Evolutionary conservation across 495 filamentous ascomycete species (phyloP).

Genomic region (Jackrogersella multiformis): DNA sequence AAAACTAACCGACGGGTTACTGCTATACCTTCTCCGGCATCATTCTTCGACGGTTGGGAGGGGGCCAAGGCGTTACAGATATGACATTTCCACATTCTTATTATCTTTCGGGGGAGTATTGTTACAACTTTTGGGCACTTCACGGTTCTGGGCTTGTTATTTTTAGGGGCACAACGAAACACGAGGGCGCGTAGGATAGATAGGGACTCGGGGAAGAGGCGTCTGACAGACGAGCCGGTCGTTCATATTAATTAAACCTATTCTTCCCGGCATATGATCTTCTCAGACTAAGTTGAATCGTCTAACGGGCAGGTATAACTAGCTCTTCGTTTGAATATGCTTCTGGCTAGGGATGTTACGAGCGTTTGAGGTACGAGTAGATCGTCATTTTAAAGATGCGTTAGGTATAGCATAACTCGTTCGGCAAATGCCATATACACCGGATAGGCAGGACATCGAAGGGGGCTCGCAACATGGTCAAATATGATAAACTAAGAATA

Average conservation of each 20-base stretch:
- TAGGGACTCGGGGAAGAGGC: constrained; percentile 19
- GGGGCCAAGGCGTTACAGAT: constrained; percentile 20
- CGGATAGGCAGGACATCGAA: too few relatives aligned
- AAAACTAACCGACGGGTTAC: constrained; percentile 12
- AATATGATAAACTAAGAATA: too few relatives aligned
- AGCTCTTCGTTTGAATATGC: too few relatives aligned
- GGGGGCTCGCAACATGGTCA: too few relatives aligned
- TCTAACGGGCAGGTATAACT: too few relatives aligned
- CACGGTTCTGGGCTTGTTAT: constrained; percentile 11
- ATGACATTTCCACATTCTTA: not conserved
- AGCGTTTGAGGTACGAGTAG: not conserved
- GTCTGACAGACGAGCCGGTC: constrained; percentile 36
- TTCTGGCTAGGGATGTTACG: not conserved
- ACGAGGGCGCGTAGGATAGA: constrained; percentile 22
- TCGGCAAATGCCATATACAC: too few relatives aligned
- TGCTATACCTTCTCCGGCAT: constrained; percentile 12
- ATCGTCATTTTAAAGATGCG: not conserved
- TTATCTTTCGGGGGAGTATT: constrained; percentile 8
- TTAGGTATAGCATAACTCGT: too few relatives aligned
- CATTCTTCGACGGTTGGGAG: not conserved
- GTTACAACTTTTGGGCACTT: constrained; percentile 14
- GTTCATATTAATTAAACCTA: constrained; percentile 17
- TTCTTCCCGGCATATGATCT: constrained; percentile 2
- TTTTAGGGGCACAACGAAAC: constrained; percentile 11
- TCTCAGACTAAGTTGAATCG: not conserved